These are phyloP conservation scores for Trichophyton simii DNA, from an alignment of 2,329 filamentous ascomycete species.

Conservation along the genomic window DNA sequence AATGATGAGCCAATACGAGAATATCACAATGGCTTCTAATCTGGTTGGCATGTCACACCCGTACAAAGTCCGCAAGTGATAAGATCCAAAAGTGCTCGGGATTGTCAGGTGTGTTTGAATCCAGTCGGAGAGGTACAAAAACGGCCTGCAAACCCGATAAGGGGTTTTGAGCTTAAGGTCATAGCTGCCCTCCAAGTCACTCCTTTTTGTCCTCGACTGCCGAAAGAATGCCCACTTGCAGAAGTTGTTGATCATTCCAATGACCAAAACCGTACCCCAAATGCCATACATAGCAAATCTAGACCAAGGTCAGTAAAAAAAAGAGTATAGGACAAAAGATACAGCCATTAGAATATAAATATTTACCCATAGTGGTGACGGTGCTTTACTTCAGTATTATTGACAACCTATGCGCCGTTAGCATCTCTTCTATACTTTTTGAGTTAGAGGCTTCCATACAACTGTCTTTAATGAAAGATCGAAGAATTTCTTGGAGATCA, in stretches of 20 bases:
- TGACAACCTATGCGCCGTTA: constrained; percentile 7
- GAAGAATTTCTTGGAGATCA: constrained; percentile 8
- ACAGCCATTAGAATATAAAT: background rate
- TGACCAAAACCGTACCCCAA: constrained; percentile 7
- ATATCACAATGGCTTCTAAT: constrained; percentile 35
- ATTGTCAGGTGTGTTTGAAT: constrained; percentile 5
- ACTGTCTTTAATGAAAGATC: constrained; percentile 8
- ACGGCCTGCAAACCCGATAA: background rate
- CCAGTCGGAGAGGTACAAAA: constrained; percentile 3
- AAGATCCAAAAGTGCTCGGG: constrained; percentile 10
- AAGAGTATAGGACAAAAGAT: background rate
- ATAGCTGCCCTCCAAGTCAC: background rate
- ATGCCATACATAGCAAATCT: constrained; percentile 8
- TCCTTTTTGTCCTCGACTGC: constrained; percentile 11
- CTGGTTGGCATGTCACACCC: constrained; percentile 38
- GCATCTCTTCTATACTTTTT: background rate
- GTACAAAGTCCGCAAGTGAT: constrained; percentile 30
- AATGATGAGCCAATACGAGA: constrained; percentile 35
- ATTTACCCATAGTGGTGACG: constrained; percentile 29
- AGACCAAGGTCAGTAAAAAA: background rate
- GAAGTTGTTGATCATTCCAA: constrained; percentile 6
- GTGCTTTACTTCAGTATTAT: constrained; percentile 23
- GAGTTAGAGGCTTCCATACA: background rate
- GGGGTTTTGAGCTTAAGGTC: background rate
- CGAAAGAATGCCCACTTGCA: background rate